phyloP scores from a whole-genome alignment of 306 rosid genomes.

The Astragalus membranaceus region DNA sequence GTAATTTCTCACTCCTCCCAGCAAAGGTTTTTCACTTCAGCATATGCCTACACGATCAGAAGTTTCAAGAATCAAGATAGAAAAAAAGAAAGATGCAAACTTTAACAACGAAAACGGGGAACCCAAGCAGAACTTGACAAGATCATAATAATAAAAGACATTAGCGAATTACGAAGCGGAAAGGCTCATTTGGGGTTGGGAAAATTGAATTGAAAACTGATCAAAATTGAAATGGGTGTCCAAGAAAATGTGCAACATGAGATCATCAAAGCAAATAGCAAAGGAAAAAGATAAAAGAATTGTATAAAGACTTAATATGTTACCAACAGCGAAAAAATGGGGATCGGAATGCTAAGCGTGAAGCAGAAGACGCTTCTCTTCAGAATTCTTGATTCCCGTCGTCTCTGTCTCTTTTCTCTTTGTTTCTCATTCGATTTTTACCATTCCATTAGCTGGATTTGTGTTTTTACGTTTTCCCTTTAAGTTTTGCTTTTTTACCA shows the following conservation, averaged over 20 bases:
- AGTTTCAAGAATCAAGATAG: neutral
- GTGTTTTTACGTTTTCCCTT: neutral
- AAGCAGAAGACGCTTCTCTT: neutral
- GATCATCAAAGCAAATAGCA: neutral
- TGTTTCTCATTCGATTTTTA: neutral
- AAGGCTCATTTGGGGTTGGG: neutral
- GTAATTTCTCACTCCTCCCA: constrained; percentile 16
- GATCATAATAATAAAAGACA: neutral
- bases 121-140: neutral
- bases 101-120: neutral
- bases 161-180: neutral
- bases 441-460: neutral
- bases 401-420: neutral
- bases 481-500: no score
- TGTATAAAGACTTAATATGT: neutral
- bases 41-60: neutral
- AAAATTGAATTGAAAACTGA: neutral
- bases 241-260: neutral
- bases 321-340: neutral
- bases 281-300: neutral
- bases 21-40: constrained; percentile 18
- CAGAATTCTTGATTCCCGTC: neutral
- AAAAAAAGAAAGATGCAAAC: neutral
- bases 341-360: neutral
- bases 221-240: constrained; percentile 6